Evolutionary conservation across 768 basidiomycete species (phyloP), one percentile per base, ranked within the genome.

Genomic region (Suillus subaureus): DNA sequence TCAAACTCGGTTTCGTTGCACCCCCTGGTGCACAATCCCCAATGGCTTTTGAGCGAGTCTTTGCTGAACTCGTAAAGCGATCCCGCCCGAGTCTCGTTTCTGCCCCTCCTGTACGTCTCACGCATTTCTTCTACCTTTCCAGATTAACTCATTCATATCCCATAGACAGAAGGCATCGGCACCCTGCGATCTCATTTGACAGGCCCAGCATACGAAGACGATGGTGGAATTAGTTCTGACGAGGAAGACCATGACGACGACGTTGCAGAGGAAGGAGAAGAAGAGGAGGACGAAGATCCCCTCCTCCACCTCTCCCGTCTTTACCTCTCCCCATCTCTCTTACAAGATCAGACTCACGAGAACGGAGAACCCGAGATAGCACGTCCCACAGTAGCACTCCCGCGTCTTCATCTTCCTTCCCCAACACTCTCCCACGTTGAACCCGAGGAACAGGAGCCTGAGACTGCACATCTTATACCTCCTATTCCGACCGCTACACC

Each of bases 101-200:
- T 47, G 89, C 89, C 1, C 91, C 92, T 9, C 92, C 94, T 1
- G 92, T 93, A 37, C n/a, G 33, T 66, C 45, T 37, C 33, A 3
- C 45, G 54, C 61, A 64, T 63, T 68, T 67, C 67, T 45, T 23
- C 26, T 58, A 26, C 64, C 26, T 63, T n/a, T 68, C 31, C n/a
- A 11, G 37, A 51, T 57, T 42, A 23, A 54, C 33, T 62, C 31
- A 23, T 55, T 51, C 31, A 8, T 23, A 7, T 67, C 40, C 55
- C 6, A 55, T 39, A 96, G 93, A 94, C 92, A 12, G 89, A 93
- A 77, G 92, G 94, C 31, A 87, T 95, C 35, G 94, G 94, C 61
- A 96, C 94, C 3, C 79, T 93, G 31, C 89, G 91, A 35, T 90
- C 89, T 3, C 79, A 87, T 72, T 79, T 85, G 23, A 73, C 67